Evolutionary conservation across 179 eudicot species (phyloP), one percentile per base, ranked within the genome.

Genomic region (Silene coronaria): DNA sequence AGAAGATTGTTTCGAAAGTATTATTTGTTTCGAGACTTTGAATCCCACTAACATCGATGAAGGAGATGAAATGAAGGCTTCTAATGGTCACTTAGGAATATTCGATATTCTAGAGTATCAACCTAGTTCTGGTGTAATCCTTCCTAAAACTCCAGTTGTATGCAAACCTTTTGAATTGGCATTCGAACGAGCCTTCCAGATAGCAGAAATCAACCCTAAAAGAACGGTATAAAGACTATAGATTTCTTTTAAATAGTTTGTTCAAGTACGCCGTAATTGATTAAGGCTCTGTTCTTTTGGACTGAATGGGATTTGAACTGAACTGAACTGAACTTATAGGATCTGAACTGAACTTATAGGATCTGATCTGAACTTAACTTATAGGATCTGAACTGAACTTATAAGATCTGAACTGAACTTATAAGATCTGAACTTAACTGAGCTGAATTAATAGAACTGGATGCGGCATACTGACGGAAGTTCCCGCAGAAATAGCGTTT

Each of bases 101-200:
- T 72, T 82, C 27, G 72, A 83, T 66, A 73, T 81, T 28, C 38
- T 76, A 78, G 77, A 82, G 24, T 79, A 84, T 82, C 82, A 82
- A n/a, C 64, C 83, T 19, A 79, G 77, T 74, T 46, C 79, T 61
- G 85, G 51, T 77, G 10, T 80, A 59, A 66, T 17, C 45, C 80
- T 82, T 46, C 90, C 91, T 17, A 83, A 78, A 81, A 83, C 90
- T 30, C 92, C 94, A 16, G 73, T 94, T 70, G 79, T 92, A 5
- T 92, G 97, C 86, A 92, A 94, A 79, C 98, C 97, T 26, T 88
- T 84, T 76, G 89, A 86, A 72, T 55, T 77, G 10, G 87, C 95
- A 65, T 90, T 83, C 28, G 88, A 89, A 78, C 74, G 77, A 68
- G 89, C 96, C 73, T 84, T 94, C 53, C 77, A 89, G 78, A 80